These are phyloP conservation scores for Isochrysis galbana DNA, from an alignment of 78 protist species.

Conservation along the genomic window DNA sequence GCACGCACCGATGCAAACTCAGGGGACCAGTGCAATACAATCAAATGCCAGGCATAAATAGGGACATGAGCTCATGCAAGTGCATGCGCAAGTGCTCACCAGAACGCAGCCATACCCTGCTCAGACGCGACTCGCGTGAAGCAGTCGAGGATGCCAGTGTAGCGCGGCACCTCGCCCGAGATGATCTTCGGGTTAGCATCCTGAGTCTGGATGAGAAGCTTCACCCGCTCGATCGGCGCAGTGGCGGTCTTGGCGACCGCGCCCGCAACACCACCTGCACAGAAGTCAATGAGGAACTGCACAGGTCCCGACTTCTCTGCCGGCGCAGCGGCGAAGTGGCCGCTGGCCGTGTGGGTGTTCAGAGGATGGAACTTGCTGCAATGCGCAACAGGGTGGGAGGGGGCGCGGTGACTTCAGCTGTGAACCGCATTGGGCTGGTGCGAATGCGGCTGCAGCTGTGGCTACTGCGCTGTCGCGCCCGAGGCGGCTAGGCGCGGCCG, in stretches of 20 bases:
- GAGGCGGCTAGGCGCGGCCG: no score
- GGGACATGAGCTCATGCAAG: background rate
- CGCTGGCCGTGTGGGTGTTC: background rate
- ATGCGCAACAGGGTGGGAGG: no score
- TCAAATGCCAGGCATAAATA: background rate
- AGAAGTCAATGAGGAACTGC: slow-evolving; percentile 42
- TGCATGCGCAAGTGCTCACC: background rate
- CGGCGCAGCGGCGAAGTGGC: background rate
- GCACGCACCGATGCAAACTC: no score
- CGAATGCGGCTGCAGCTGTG: no score
- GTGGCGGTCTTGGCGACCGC: slow-evolving; percentile 91
- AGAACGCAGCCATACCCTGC: slow-evolving; percentile 83
- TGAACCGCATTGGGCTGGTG: no score
- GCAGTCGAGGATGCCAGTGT: slow-evolving; percentile 92
- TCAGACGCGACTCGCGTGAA: slow-evolving; percentile 86
- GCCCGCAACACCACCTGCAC: slow-evolving; percentile 84
- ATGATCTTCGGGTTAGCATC: slow-evolving; percentile 47
- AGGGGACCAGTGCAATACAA: no score
- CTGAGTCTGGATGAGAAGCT: slow-evolving; percentile 89
- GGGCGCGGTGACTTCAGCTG: no score
- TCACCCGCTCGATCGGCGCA: slow-evolving; percentile 97
- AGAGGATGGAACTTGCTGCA: background rate
- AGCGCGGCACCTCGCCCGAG: slow-evolving; percentile 59
- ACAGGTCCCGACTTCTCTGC: background rate
- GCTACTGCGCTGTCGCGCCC: no score